Conservation (phyloP, 2,329 filamentous ascomycete genomes). For the Plenodomus biglobosus region DNA sequence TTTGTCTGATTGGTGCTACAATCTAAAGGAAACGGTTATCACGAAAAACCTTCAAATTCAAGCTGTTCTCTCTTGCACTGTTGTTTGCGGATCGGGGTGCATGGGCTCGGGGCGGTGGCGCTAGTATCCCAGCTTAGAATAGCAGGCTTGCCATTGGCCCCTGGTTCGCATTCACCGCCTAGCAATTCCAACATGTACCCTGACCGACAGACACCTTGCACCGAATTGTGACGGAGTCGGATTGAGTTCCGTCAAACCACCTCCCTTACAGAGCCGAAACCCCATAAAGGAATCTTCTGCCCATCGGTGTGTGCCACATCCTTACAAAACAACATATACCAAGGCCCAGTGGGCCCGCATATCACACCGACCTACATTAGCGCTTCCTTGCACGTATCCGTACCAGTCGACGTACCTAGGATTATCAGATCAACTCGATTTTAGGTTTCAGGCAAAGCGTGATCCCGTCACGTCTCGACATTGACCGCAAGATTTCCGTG, state of each 20-base stretch:
- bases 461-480: background rate
- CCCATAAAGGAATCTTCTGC: conserved; percentile 21
- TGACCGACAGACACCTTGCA: conserved; percentile 17
- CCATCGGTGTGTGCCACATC: conserved; percentile 17
- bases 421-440: conserved; percentile 18
- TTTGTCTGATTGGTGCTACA: conserved; percentile 2
- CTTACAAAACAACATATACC: conserved; percentile 12
- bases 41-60: too few relatives aligned
- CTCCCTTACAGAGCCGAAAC: conserved; percentile 17
- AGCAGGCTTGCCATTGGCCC: conserved; percentile 22
- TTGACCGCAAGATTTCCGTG: conserved; percentile 1
- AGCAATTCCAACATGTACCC: conserved; percentile 11
- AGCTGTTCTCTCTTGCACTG: conserved; percentile 1
- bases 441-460: background rate
- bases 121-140: conserved; percentile 28
- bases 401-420: conserved; percentile 6
- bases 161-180: conserved; percentile 21
- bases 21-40: background rate
- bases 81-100: conserved; percentile 6
- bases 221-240: conserved; percentile 21
- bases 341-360: conserved; percentile 21
- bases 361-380: conserved; percentile 31
- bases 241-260: background rate
- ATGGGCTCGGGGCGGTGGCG: conserved; percentile 11
- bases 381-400: conserved; percentile 17